Base-by-base conservation (phyloP, 192 early-diverging fungal genomes). In the Entophlyctis helioformis region DNA sequence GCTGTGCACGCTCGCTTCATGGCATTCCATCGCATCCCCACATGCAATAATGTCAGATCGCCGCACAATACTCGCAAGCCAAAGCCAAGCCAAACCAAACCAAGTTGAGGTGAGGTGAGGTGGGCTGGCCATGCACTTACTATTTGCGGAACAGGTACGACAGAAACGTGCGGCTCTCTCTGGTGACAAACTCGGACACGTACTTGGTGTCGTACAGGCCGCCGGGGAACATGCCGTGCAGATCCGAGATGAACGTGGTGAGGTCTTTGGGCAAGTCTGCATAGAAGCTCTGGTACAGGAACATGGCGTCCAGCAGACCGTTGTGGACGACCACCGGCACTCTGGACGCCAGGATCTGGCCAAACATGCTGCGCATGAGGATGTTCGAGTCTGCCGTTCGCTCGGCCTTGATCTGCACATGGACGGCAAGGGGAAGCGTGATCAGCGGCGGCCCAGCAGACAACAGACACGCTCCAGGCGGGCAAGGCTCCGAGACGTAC, bases 181-280 rank as follows among this genome's bases (percentile, higher is more conserved):
- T 50, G 0, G 67, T 64, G 7, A 82, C 74, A 39, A 63, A 81
- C 34, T 86, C 84, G 2, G 85, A 64, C 11, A 90, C 51, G 46
- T 85, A 84, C 61, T 96, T 97, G 51, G 96, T 99, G 60, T 99
- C 96, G 45, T 79, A 85, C 16, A 95, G 69, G 1, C 92, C 92
- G 23, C 70, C 88, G 0, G 53, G 77, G 48, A 97, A 94, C 83
- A 89, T 84, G 26, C 78, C 73, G 13, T 48, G 49, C 13, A 95
- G 46, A 57, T 92, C 91, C 12, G 75, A 73, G 1, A 83, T 59
- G 60, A 97, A 92, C 0, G 69, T 66, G 31, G 63, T 57, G 36
- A 95, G 57, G 4, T 69, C 57, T 24, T 56, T 54, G 0, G 96
- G 96, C 22, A 96, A 63, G 25, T 70, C 62, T 0, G 85, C 82